These are phyloP conservation scores for Agrostemma githago DNA, from an alignment of 148 eudicot species.

Conservation along the genomic window DNA sequence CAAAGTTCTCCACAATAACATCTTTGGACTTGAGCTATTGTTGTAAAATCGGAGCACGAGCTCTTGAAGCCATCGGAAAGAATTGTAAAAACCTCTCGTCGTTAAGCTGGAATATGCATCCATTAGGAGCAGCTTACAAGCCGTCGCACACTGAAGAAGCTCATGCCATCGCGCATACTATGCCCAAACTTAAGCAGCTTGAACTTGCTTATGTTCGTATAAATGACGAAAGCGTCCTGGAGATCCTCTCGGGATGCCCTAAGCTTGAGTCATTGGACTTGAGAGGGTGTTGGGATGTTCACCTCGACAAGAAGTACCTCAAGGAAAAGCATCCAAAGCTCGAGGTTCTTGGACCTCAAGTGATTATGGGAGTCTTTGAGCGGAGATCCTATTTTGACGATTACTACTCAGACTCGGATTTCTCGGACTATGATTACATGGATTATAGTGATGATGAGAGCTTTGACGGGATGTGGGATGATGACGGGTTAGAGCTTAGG, in stretches of 20 bases:
- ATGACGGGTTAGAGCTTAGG: conserved; percentile 43
- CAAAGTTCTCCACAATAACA: conserved; percentile 38
- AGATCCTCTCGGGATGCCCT: conserved; percentile 46
- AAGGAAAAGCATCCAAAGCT: conserved; percentile 45
- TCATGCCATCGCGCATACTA: conserved; percentile 51
- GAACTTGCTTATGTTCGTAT: conserved; percentile 56
- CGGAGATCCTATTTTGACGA: conserved; percentile 27
- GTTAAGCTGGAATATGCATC: conserved; percentile 69
- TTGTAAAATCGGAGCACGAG: conserved; percentile 37
- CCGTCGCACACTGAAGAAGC: conserved; percentile 58
- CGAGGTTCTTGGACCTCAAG: conserved; percentile 54
- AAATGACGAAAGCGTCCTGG: conserved; percentile 38
- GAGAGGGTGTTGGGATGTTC: conserved; percentile 74
- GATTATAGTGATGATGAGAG: conserved; percentile 52
- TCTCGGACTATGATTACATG: conserved; percentile 52
- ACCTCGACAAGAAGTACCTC: conserved; percentile 44
- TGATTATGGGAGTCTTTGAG: conserved; percentile 45
- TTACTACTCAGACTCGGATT: conserved; percentile 52
- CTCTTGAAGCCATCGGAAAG: conserved; percentile 57
- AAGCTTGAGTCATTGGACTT: conserved; percentile 57
- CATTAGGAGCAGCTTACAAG: conserved; percentile 30
- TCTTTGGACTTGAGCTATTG: conserved; percentile 63
- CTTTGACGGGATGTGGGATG: conserved; percentile 52
- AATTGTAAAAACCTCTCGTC: conserved; percentile 49
- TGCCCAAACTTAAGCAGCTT: conserved; percentile 68